Conservation (phyloP, 2,329 filamentous ascomycete species). For the Didymella sp. region DNA sequence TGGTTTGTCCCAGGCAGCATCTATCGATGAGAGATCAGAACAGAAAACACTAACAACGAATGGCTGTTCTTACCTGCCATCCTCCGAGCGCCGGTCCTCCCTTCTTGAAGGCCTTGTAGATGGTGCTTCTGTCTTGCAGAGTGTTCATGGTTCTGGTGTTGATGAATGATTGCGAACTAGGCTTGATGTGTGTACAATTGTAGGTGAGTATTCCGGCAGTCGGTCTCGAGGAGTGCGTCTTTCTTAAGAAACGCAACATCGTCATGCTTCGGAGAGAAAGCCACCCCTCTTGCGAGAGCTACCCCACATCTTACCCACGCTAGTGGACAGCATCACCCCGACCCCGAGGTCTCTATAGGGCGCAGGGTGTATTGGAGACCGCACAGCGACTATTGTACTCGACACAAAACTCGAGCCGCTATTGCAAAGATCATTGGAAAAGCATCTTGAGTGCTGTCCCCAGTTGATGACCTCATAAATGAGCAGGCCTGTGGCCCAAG, state of each 20-base stretch:
- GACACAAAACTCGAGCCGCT: background rate
- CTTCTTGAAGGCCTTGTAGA: constrained; percentile 59
- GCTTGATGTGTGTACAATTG: background rate
- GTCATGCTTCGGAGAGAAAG: constrained; percentile 22
- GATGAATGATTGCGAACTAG: background rate
- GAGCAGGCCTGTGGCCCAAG: background rate
- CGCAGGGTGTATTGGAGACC: constrained; percentile 1
- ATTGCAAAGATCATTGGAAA: background rate
- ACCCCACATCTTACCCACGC: constrained; percentile 28
- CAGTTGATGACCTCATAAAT: background rate
- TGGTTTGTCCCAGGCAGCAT: constrained; percentile 63
- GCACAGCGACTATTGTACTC: background rate
- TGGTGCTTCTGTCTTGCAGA: constrained; percentile 63
- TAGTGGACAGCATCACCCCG: constrained; percentile 18
- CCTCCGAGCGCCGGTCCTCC: constrained; percentile 61
- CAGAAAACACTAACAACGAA: no score
- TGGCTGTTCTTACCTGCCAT: constrained; percentile 58
- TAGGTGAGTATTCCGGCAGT: background rate
- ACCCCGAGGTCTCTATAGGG: constrained; percentile 13
- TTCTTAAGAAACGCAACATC: constrained; percentile 18
- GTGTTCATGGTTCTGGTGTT: constrained; percentile 41
- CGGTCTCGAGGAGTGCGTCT: background rate
- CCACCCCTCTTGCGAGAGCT: constrained; percentile 14
- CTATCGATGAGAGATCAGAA: constrained; percentile 26
- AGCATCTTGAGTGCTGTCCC: background rate